Conservation (phyloP, 192 early-diverging fungal species). For the Cetraspora pellucida region DNA sequence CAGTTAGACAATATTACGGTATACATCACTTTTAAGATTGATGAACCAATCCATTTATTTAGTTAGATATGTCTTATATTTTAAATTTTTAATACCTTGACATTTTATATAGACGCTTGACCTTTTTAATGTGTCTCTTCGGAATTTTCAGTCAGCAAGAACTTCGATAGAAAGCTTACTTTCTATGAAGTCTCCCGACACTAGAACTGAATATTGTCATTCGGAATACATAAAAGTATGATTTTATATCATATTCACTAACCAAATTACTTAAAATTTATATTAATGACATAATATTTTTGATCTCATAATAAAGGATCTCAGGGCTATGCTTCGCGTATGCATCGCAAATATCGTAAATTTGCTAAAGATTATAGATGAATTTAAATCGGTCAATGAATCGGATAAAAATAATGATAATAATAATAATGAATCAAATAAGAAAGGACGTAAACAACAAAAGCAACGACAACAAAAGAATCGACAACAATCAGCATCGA, state of each 20-base stretch:
- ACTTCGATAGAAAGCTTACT: slow-evolving; percentile 5
- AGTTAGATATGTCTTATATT: neutral
- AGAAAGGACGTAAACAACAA: slow-evolving; percentile 11
- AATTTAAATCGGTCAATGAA: neutral
- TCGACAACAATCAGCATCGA: neutral
- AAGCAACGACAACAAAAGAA: slow-evolving; percentile 14
- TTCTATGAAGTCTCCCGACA: slow-evolving; percentile 4
- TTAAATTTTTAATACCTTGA: neutral
- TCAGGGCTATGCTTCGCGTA: slow-evolving; percentile 26
- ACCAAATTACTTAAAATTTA: neutral
- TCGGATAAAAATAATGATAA: neutral
- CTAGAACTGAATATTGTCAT: slow-evolving; percentile 20
- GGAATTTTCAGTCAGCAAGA: slow-evolving; percentile 29
- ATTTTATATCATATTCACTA: neutral
- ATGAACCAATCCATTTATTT: neutral
- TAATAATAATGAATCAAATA: neutral
- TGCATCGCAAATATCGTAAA: slow-evolving; percentile 29
- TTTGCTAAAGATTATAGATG: slow-evolving; percentile 30
- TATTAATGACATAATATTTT: neutral
- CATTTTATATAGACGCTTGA: slow-evolving; percentile 16
- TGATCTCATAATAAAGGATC: slow-evolving; percentile 8
- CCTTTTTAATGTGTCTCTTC: slow-evolving; percentile 8
- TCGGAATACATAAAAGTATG: slow-evolving; percentile 19
- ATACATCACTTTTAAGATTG: neutral
- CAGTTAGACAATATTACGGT: slow-evolving; percentile 20